phyloP scores from a whole-genome alignment of 2,329 filamentous ascomycete genomes.

The Periconia sp. region DNA sequence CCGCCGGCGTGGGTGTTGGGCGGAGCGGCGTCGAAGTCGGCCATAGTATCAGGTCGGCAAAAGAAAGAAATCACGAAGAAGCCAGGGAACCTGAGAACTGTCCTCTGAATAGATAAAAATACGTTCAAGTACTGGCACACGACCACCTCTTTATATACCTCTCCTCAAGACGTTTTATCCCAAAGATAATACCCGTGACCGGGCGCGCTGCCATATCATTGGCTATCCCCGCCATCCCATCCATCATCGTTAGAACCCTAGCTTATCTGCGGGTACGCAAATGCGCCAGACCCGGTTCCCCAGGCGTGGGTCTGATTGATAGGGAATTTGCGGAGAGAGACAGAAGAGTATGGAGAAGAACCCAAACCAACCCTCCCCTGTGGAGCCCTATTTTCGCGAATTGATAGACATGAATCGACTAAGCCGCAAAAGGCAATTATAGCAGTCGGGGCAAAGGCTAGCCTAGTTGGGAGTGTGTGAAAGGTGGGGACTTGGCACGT shows the following conservation, averaged over 20 bases:
- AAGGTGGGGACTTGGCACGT: background rate
- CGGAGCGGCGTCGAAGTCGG: constrained; percentile 30
- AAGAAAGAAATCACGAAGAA: background rate
- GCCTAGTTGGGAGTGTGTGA: background rate
- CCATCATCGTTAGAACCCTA: background rate
- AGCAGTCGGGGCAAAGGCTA: background rate
- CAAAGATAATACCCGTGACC: background rate
- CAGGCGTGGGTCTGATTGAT: background rate
- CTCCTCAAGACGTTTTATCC: background rate
- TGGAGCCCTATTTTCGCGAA: background rate
- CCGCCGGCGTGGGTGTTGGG: constrained; percentile 37
- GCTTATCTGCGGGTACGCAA: background rate
- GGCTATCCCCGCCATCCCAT: background rate
- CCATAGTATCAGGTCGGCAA: constrained; percentile 17
- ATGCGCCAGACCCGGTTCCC: background rate
- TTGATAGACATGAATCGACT: background rate
- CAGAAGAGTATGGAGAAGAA: background rate
- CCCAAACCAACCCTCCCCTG: background rate
- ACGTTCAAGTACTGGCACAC: background rate
- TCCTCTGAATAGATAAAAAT: background rate
- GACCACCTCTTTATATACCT: background rate
- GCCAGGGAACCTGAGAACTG: background rate
- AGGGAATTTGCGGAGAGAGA: background rate
- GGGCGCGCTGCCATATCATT: background rate
- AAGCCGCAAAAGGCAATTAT: background rate